Evolutionary conservation across 2,329 filamentous ascomycete species (phyloP), one percentile per base, ranked within the genome.

Genomic region (Fonsecaea erecta): DNA sequence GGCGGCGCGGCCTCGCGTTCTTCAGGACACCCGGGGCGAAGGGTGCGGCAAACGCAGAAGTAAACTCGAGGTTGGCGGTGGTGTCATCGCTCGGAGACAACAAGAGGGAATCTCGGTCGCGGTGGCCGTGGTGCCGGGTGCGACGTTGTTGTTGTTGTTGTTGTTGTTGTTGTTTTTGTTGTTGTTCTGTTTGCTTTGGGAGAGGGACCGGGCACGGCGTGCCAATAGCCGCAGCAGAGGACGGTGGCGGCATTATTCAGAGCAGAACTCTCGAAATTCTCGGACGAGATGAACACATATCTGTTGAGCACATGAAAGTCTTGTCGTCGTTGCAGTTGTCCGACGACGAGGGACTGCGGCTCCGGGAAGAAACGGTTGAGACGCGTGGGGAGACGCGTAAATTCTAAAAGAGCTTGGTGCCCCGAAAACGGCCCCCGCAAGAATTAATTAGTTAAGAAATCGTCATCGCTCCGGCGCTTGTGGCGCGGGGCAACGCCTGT

Each of bases 41-140:
- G n/a, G 37, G 55, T 18, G 71, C 66, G 55, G 69, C 72, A 56
- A 80, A 73, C 52, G 78, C 77, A 12, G 75, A 77, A 3, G 78
- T 80, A 65, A 77, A 80, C 7, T 81, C 77, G 24, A 80, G 70
- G 18, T 76, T 74, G 4, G 66, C 73, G 0, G 79, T 80, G 16
- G 75, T 71, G n/a, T 79, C 77, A 11, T 72, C 69, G 35, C 12
- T 48, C 60, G 56, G 24, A n/a, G 43, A 48, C 9, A 11, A 48
- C 8, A 9, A 32, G 16, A 30, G 9, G 4, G 26, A 14, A 16
- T 26, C 24, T 37, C 24, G 35, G 16, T 24, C 24, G 18, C 11
- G 18, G 21, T 21, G 43, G 12, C 43, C 7, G 18, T 24, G 43
- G 43, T 24, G 43, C 12, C 24, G 43, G 54, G 32, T 14, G 52